Evolutionary conservation across 495 filamentous ascomycete species (phyloP), one percentile per base, ranked within the genome.

Genomic region (Daldinia childiae): DNA sequence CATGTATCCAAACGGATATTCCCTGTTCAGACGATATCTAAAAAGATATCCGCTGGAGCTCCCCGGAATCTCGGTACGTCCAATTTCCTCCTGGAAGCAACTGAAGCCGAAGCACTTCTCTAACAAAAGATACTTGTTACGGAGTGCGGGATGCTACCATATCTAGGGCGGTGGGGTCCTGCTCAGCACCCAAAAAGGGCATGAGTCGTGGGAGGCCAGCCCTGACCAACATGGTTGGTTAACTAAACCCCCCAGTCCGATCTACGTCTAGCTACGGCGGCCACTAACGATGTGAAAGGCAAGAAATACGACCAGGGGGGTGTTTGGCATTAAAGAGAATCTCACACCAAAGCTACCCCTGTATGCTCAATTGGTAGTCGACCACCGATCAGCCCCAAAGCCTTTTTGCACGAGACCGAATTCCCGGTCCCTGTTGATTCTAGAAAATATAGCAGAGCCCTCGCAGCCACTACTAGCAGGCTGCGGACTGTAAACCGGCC

Each of bases 21-120:
- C 60, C 58, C 32, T 48, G 39, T 62, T 66, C 50, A 17, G 62
- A 66, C 62, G 43, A 12, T 27, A 41, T 17, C 41, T 62, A 54
- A 48, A 29, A 56, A 54, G 50, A 50, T 55, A 38, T 57, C 62
- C 68, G 56, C 57, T 52, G 48, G 43, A 43, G 43, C 64, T 56
- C 55, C 32, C 64, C 55, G 17, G 29, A 62, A 24, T 60, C 36
- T 60, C 57, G 57, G 30, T 34, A 52, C 29, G 26, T 43, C 38
- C 6, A 51, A 45, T 45, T 48, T 39, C 60, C 66, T 58, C 64
- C 41, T 60, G 39, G 36, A 52, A 32, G 29, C 54, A 57, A 34
- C 54, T 36, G 34, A 36, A 57, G 54, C 79, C 79, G 79, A 79
- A 69, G 73, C 76, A 75, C 64, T 72, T 77, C 78, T 76, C 77